phyloP scores from a whole-genome alignment of 2,329 filamentous ascomycete genomes.

The Ceratocystis huliohia region DNA sequence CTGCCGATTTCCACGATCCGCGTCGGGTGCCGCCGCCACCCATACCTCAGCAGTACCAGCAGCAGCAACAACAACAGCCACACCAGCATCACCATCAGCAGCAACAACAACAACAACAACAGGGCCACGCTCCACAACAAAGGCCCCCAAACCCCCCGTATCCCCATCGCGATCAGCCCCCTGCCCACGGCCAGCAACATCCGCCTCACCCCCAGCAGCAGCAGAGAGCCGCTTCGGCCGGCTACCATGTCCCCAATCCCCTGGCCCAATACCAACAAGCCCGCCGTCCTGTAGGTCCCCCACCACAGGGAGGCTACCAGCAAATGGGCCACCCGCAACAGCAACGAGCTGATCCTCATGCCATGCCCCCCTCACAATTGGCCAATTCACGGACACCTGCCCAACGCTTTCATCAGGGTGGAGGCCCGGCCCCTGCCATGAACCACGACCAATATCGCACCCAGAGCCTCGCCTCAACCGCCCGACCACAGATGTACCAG shows the following conservation, averaged over 20 bases:
- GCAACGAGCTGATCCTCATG: constrained; percentile 44
- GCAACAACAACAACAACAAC: background rate
- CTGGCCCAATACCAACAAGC: constrained; percentile 36
- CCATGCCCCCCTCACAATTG: constrained; percentile 32
- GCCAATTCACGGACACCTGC: constrained; percentile 28
- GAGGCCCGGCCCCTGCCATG: constrained; percentile 53
- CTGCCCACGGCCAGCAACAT: constrained; percentile 13
- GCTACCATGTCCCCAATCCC: constrained; percentile 34
- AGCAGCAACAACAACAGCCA: constrained; percentile 28
- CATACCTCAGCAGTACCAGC: constrained; percentile 27
- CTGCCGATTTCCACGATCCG: constrained; percentile 33
- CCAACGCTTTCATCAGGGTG: constrained; percentile 50
- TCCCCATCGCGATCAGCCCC: constrained; percentile 6
- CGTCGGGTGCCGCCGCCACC: constrained; percentile 29
- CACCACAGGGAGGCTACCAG: constrained; percentile 33
- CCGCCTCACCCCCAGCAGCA: constrained; percentile 27
- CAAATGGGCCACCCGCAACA: constrained; percentile 13
- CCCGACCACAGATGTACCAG: constrained; percentile 61
- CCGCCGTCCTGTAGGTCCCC: constrained; percentile 25
- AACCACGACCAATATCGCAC: constrained; percentile 80
- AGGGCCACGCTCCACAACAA: constrained; percentile 9
- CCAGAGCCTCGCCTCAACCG: constrained; percentile 73
- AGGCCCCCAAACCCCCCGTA: constrained; percentile 1
- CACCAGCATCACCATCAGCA: constrained; percentile 8
- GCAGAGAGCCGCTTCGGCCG: constrained; percentile 40